Percentiles rank a stretch among this genome's conserved stretches.
phyloP scores from a whole-genome alignment of 2,329 filamentous ascomycete species.

The Pseudocercospora macadamiae region DNA sequence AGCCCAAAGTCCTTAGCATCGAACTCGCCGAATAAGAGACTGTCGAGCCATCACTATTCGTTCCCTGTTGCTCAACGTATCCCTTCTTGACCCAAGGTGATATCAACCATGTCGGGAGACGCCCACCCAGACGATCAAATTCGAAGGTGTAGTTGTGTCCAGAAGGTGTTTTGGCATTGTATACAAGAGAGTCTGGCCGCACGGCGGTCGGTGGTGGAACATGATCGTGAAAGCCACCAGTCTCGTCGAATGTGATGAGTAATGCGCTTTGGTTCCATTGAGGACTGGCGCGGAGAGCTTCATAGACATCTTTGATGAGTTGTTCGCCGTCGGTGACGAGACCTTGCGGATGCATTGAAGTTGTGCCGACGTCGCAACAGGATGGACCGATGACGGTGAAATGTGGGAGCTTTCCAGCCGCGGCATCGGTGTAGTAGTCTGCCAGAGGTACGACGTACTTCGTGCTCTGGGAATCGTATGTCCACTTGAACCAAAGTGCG shows the following conservation, averaged over 20 bases:
- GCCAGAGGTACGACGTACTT: slow-evolving; percentile 32
- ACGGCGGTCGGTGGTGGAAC: slow-evolving; percentile 43
- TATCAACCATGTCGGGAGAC: slow-evolving; percentile 44
- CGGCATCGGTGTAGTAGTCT: slow-evolving; percentile 32
- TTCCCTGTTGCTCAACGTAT: slow-evolving; percentile 11
- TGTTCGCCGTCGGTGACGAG: slow-evolving; percentile 44
- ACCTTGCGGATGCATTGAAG: slow-evolving; percentile 45
- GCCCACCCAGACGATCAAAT: slow-evolving; percentile 45
- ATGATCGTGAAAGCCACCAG: slow-evolving; percentile 47
- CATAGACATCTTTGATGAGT: slow-evolving; percentile 48
- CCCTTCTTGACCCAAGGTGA: slow-evolving; percentile 35
- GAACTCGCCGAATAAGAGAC: slow-evolving; percentile 11
- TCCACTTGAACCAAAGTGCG: slow-evolving; percentile 44
- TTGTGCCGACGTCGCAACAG: slow-evolving; percentile 31
- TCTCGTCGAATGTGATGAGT: slow-evolving; percentile 47
- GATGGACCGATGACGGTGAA: slow-evolving; percentile 37
- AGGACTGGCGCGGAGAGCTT: slow-evolving; percentile 44
- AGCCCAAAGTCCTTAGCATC: slow-evolving; percentile 13
- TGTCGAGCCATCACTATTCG: slow-evolving; percentile 5
- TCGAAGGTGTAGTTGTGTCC: slow-evolving; percentile 42
- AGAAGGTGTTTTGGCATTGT: slow-evolving; percentile 37
- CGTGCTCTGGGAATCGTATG: slow-evolving; percentile 43
- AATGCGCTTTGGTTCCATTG: slow-evolving; percentile 46
- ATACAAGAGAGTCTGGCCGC: slow-evolving; percentile 40
- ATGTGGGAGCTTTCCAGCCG: slow-evolving; percentile 30